Conservation (phyloP, 371 early-diverging fungal genomes). For the Mortierella sp. region DNA sequence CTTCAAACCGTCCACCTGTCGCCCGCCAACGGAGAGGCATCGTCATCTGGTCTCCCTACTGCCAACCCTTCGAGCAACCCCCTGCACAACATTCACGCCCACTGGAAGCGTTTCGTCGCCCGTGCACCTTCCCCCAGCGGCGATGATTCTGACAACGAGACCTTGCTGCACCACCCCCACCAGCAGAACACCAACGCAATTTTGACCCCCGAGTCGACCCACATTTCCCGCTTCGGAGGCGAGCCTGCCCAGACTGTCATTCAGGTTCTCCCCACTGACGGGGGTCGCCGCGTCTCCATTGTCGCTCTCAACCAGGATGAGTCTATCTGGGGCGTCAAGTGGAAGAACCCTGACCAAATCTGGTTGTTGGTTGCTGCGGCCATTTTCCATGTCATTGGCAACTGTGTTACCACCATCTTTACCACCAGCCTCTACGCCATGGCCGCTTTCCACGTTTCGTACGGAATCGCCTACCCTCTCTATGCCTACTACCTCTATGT, state of each 20-base stretch:
- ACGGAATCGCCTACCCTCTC: conserved; percentile 45
- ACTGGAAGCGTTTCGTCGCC: conserved; percentile 42
- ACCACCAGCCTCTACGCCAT: conserved; percentile 23
- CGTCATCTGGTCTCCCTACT: not conserved
- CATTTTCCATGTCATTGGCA: conserved; percentile 42
- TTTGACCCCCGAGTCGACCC: conserved; percentile 7
- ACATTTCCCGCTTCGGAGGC: conserved; percentile 20
- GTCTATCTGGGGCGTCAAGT: conserved; percentile 47
- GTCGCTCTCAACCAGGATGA: conserved; percentile 33
- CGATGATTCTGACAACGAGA: conserved; percentile 11
- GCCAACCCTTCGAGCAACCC: conserved; percentile 14
- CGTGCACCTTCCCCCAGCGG: conserved; percentile 19
- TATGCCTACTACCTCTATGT: conserved; percentile 57
- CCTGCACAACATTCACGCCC: conserved; percentile 23
- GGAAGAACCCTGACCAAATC: conserved; percentile 51
- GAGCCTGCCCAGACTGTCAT: conserved; percentile 23
- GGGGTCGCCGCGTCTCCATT: conserved; percentile 5
- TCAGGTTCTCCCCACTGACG: conserved; percentile 2
- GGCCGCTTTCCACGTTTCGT: conserved; percentile 54
- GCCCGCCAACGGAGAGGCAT: not conserved
- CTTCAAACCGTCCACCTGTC: conserved; percentile 12
- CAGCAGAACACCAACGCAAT: conserved; percentile 10
- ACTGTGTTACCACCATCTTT: conserved; percentile 53
- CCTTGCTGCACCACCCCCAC: not conserved
- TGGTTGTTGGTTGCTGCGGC: conserved; percentile 41